A percentile compares a stretch with the other conserved stretches of the same genome.
Evolutionary conservation across 2,329 filamentous ascomycete genomes (phyloP).

Genomic region (Alternaria gansuensis): DNA sequence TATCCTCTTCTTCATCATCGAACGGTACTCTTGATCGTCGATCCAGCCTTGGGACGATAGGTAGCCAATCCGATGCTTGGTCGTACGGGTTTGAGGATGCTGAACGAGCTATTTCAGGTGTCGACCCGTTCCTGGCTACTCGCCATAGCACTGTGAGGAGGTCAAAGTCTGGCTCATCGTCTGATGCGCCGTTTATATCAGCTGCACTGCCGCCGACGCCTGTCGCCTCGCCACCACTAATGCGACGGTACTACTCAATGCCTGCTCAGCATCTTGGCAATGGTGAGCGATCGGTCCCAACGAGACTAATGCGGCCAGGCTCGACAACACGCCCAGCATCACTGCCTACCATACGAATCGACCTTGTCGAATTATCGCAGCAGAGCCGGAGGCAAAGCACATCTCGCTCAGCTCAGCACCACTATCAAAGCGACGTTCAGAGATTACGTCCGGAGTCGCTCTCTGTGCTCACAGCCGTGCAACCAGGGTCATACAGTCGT

Average conservation of each 20-base stretch:
- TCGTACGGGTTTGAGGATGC: slow-evolving; percentile 14
- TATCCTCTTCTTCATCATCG: neutral
- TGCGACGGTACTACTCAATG: slow-evolving; percentile 7
- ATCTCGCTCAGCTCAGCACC: neutral
- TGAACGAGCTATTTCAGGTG: slow-evolving; percentile 24
- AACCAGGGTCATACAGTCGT: neutral
- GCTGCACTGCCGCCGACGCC: slow-evolving; percentile 18
- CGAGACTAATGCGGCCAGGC: neutral
- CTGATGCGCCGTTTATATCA: slow-evolving; percentile 20
- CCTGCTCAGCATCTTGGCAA: neutral
- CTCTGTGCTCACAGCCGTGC: slow-evolving; percentile 12
- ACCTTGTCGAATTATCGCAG: neutral
- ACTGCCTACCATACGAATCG: slow-evolving; percentile 4
- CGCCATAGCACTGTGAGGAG: slow-evolving; percentile 23
- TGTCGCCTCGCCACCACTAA: neutral
- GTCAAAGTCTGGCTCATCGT: slow-evolving; percentile 25
- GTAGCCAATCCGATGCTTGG: neutral
- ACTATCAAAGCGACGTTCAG: neutral
- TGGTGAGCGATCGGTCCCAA: neutral
- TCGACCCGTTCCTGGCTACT: slow-evolving; percentile 21
- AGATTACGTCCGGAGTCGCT: slow-evolving; percentile 10
- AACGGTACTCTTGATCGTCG: slow-evolving; percentile 10
- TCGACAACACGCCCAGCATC: neutral
- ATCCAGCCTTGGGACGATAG: slow-evolving; percentile 17
- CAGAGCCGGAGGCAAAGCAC: neutral